Percentiles rank a stretch among this genome's conserved stretches.
These are phyloP conservation scores for Clavispora santaluciae DNA, from an alignment of 805 yeast genomes.

Conservation along the genomic window DNA sequence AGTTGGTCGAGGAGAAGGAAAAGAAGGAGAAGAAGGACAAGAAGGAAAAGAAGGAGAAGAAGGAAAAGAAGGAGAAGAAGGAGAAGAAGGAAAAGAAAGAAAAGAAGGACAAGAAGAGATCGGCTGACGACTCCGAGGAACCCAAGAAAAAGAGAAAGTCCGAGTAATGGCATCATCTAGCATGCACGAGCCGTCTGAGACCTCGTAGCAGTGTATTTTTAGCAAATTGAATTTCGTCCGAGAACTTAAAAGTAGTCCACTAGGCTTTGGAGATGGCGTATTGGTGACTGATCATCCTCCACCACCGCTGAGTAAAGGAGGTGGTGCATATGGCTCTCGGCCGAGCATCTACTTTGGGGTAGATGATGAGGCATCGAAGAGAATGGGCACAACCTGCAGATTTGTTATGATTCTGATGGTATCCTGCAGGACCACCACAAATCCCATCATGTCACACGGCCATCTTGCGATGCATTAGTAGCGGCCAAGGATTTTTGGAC, in stretches of 20 bases:
- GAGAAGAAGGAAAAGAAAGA: conserved; percentile 19
- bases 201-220: conserved; percentile 1
- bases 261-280: no score
- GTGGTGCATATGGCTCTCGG: no score
- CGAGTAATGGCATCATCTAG: conserved; percentile 1
- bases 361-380: neutral
- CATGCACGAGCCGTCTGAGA: conserved; percentile 1
- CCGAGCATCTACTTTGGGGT: neutral
- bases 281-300: no score
- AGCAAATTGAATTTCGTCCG: conserved; percentile 1
- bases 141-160: conserved; percentile 3
- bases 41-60: conserved; percentile 15
- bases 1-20: conserved; percentile 21
- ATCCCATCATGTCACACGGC: neutral
- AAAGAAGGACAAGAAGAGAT: conserved; percentile 22
- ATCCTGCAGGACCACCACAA: neutral
- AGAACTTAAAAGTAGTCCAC: neutral
- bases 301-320: no score
- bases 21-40: conserved; percentile 24
- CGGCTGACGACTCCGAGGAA: conserved; percentile 11
- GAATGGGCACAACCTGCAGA: neutral
- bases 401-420: neutral
- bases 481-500: no score
- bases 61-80: conserved; percentile 21
- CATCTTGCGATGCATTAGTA: no score